Base-by-base conservation (phyloP, 768 basidiomycete species). In the Obba rivulosa region DNA sequence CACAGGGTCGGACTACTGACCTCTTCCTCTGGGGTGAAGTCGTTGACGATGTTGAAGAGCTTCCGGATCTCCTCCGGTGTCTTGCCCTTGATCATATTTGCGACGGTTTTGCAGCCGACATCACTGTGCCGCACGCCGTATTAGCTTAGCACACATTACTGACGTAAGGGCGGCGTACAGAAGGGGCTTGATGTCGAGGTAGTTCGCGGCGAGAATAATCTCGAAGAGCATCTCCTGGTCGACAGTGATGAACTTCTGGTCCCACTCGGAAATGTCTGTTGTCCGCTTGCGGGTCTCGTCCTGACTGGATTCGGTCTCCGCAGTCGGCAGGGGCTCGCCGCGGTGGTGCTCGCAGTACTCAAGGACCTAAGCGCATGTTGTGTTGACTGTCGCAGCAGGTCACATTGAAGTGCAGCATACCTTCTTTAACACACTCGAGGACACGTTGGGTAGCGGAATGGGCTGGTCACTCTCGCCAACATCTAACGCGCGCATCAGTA, bases 81-180 rank as follows among this genome's bases (percentile, higher is more conserved):
- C 80, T 99, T 99, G 28, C 96, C 96, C 75, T 99, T 98, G 80
- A 99, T 98, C 96, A 98, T 99, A 78, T 98, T 98, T 13, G 96
- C 96, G 4, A 96, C 94, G 3, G 92, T 96, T 77, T 96, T 95
- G 81, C 94, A 96, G 1, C 94, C 94, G 50, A 96, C 92, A 62
- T 96, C 94, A 57, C 92, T 95, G 56, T 34, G 23, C 2, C 24
- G 31, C 23, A 25, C 34, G n/a, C 18, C 24, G 23, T 13, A 44
- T 51, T 31, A 40, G 51, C 41, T 44, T 16, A 60, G 41, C 20
- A 48, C 22, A 9, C 34, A 57, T 21, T 46, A 52, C 22, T 28
- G n/a, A 43, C 23, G 23, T 16, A 41, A 50, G 28, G 20, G 8
- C 25, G 22, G 74, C 89, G 57, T 61, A 96, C 95, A 98, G 82